Base-by-base conservation (phyloP, 176 grass and related monocot species). In the Zea luxurians region DNA sequence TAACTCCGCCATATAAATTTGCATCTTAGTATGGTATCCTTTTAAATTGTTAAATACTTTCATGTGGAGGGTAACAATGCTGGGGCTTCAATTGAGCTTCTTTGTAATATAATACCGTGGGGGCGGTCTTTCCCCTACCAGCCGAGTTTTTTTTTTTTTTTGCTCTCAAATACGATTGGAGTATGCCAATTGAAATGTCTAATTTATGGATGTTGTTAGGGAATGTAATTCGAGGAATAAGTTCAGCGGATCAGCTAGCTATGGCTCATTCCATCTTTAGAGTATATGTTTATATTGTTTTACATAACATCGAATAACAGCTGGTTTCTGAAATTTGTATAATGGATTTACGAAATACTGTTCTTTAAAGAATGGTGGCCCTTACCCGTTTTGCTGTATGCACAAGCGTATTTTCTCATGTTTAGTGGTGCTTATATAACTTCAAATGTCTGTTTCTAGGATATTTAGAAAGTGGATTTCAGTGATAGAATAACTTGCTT, bases 331-430 rank as follows among this genome's bases (percentile, higher is more conserved):
- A 27, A 27, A 0, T 27, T 27, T 27, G 27, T 66, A 35, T 37
- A 36, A 13, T 71, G 15, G 27, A 36, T 50, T 74, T 75, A 75
- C 60, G 11, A 66, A 8, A 53, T 67, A 41, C 48, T 42, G 11
- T 38, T 73, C 15, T 18, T 18, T 57, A 42, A 37, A 37, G 36
- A 41, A 74, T 41, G 37, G 3, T n/a, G 12, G 2, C 37, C 27
- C 27, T 27, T 27, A 20, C 18, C 35, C 8, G 5, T 18, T 70
- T 49, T 63, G 36, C 49, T 53, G 20, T 36, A n/a, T 64, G 46
- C 64, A 36, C 61, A 57, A 64, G 46, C 9, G n/a, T 47, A 13
- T 64, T 53, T 78, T 20, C 20, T 84, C 73, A 20, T 73, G 38
- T 78, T 78, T 64, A 65, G 6, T 73, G 57, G 10, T 48, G 40